Evolutionary conservation across 768 basidiomycete genomes (phyloP), one percentile per base, ranked within the genome.

Genomic region (Ramaria rubella): DNA sequence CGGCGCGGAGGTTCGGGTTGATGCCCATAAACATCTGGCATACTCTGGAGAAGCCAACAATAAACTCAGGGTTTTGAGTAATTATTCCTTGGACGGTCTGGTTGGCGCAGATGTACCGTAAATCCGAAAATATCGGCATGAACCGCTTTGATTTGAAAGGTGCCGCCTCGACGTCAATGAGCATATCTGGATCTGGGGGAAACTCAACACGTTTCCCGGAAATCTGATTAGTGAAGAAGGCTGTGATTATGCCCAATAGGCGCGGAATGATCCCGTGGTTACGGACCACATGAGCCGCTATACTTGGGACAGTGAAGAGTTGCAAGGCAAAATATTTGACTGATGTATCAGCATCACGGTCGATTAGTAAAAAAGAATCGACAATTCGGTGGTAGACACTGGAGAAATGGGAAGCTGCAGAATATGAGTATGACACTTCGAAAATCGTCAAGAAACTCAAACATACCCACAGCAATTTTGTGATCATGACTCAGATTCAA

Each of bases 61-160:
- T 83, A 66, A 83, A 85, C 1, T 81, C 75, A 24, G 79, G 77
- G 54, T 85, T 80, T 48, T 75, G 75, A 1, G 87, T 84, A 59
- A 99, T 87, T 60, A 91, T 75, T 53, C 79, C 76, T 60, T 93
- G 90, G 3, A 94, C 91, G 15, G 83, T 81, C 62, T 82, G 73
- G 26, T 88, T 93, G 65, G 89, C 85, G 66, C 86, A 87, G 27
- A 93, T 79, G 62, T 91, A 90, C 8, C 90, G 81, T 29, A 98
- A 77, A 68, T 94, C 91, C 62, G 87, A 87, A 69, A 97, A 95
- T 46, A 98, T 83, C 2, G 91, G 90, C 85, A 94, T 90, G 72
- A 95, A 96, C 8, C 94, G 87, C 68, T 97, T 97, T 17, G 89
- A 91, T 69, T 90, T 87, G 82, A 96, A 96, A 0, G 90, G 86